A percentile compares a stretch with the other conserved stretches of the same genome.
Conservation (phyloP, 306 rosid species). For the Pueraria montana region DNA sequence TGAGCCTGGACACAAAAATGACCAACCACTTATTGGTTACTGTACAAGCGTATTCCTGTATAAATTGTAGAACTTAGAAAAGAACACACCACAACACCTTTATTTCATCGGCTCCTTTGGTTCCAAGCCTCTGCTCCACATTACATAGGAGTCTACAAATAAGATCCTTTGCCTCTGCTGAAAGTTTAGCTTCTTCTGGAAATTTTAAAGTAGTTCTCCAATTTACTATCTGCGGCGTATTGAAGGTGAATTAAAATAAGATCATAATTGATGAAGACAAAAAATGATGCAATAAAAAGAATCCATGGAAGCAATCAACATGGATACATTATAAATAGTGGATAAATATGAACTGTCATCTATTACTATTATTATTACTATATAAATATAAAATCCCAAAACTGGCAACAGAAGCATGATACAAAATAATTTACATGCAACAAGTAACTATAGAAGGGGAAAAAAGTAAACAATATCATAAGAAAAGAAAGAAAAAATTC, state of each 20-base stretch:
- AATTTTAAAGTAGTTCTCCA: conserved; percentile 87
- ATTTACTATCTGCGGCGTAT: conserved; percentile 79
- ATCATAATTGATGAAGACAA: conserved; percentile 3
- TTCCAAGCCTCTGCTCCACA: conserved; percentile 89
- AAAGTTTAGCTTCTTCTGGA: conserved; percentile 81
- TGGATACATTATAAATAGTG: neutral
- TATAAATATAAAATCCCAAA: conserved; percentile 12
- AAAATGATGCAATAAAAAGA: neutral
- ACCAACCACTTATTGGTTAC: conserved; percentile 42
- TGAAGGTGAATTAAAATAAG: conserved; percentile 25
- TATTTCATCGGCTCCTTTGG: conserved; percentile 86
- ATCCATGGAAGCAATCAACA: neutral
- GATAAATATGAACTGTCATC: neutral
- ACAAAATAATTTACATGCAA: neutral
- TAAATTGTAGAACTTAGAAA: conserved; percentile 57
- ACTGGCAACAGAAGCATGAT: neutral
- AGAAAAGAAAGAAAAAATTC: neutral
- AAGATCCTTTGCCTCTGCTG: conserved; percentile 85
- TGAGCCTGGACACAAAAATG: conserved; percentile 69
- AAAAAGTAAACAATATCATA: neutral
- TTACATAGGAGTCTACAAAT: conserved; percentile 84
- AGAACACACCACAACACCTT: conserved; percentile 81
- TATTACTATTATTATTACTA: neutral
- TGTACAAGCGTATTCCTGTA: conserved; percentile 21
- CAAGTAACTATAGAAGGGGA: neutral